Base-by-base conservation (phyloP, 352 stramenopile genomes). In the Globisporangium nunn region DNA sequence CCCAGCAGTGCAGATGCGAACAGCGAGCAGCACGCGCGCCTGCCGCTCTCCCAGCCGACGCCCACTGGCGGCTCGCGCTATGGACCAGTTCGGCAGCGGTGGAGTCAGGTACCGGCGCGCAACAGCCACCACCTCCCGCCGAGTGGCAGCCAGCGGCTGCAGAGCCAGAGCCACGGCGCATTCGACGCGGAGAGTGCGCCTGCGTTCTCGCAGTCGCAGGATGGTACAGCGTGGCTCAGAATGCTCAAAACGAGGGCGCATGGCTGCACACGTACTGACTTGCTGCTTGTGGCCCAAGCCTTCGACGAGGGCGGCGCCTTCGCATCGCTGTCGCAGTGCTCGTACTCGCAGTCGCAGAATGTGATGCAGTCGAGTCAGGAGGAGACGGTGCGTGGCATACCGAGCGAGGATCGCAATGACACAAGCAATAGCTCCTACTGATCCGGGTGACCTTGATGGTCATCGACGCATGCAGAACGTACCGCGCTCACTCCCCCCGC, bases 281-380 rank as follows among this genome's bases (percentile, higher is more conserved):
- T 23, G 23, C 23, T 23, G 23, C 23, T 23, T 23, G 23, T 23
- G 23, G 23, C 23, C 23, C 23, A 15, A 61, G 54, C 7, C 8
- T 66, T 50, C 30, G 60, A 66, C 1, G 60, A 66, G 29, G 52
- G 51, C 31, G 43, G 29, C 23, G 59, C 46, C 35, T 60, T 54
- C 23, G 56, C 54, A 30, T 66, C 60, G 31, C 54, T 61, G 28
- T 66, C 60, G 14, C 60, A 66, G n/a, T 40, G 43, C 23, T 56
- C 48, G 1, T 66, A 35, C 43, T 61, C 60, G 17, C 54, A 58
- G 55, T 61, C 60, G 8, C 60, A 66, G 40, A 54, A 60, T 15
- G 5, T 56, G 23, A 33, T 61, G 29, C 50, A 52, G 29, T 52
- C 60, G 29, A 66, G 60, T 29, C 60, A 66, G 58, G 60, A 66